phyloP scores from a whole-genome alignment of 179 eudicot genomes.

The Beta macrorhiza region DNA sequence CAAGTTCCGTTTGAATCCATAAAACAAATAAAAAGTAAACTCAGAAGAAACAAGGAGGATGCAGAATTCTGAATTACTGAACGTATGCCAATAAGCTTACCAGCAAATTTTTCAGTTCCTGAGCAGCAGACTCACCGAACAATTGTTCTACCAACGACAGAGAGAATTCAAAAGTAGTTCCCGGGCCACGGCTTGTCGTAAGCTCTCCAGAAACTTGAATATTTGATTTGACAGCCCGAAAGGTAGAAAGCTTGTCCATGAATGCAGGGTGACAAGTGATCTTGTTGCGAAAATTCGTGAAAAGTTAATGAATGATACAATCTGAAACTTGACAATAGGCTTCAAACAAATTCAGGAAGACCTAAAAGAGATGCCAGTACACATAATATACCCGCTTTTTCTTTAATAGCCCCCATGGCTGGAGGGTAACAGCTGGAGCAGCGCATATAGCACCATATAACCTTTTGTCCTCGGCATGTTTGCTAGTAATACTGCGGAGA shows the following conservation, averaged over 20 bases:
- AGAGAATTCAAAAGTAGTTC: conserved; percentile 82
- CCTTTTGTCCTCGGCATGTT: conserved; percentile 80
- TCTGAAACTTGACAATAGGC: not conserved
- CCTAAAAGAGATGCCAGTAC: conserved; percentile 9
- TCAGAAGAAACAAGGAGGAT: not conserved
- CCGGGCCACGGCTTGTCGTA: conserved; percentile 98
- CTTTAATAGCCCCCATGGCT: conserved; percentile 89
- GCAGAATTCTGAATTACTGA: not conserved
- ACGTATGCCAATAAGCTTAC: conserved; percentile 41
- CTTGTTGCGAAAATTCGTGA: conserved; percentile 37
- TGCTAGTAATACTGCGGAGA: conserved; percentile 67
- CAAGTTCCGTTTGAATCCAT: not conserved
- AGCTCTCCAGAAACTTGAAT: conserved; percentile 79
- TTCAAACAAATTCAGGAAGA: not conserved
- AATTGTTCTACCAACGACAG: conserved; percentile 73
- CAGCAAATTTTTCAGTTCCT: conserved; percentile 52
- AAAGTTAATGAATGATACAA: conserved; percentile 17
- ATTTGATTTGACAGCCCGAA: conserved; percentile 81
- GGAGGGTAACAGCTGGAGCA: conserved; percentile 95
- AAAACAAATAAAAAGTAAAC: not conserved
- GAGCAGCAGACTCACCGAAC: conserved; percentile 60
- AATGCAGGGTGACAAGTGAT: conserved; percentile 94
- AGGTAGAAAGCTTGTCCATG: conserved; percentile 67
- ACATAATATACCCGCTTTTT: conserved; percentile 58
- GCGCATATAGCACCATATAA: conserved; percentile 89